Base-by-base conservation (phyloP, 441 rosid species). In the Aquilaria agallochum region DNA sequence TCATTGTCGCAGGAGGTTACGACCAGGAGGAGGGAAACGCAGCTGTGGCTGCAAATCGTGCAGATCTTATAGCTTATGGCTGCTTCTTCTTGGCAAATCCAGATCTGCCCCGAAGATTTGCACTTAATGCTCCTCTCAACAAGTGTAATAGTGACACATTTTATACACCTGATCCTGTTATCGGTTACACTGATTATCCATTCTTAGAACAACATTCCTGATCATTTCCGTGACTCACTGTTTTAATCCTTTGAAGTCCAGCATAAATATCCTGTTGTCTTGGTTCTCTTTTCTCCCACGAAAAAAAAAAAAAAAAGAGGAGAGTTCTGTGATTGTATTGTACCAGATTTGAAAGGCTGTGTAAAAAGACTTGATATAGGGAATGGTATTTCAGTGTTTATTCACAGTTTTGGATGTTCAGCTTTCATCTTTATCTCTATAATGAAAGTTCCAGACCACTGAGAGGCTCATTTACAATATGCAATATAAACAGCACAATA, bases 121-220 rank as follows among this genome's bases (percentile, higher is more conserved):
- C 71, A 66, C 53, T 73, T 8, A 50, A 71, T 71, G 83, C 83
- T 3, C 70, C 74, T 10, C 55, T 78, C 36, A 81, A 75, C 31
- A 62, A 68, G 15, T 78, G 75, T 49, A 58, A 78, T 5, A 53
- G 77, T 14, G 5, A 63, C 10, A 78, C 83, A 11, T 81, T 81
- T 44, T 75, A 73, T 12, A 58, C 10, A 40, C 59, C 75, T 31
- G 83, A 81, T 67, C 83, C 80, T 6, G 80, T 78, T 2, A 60
- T 71, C 3, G 80, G 85, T 52, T 81, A 81, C 57, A 71, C 75
- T 1, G 80, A 81, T 65, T 78, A 81, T 57, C 83, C 86, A 42
- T 76, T 78, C 15, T 20, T 20, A 20, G 27, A 20, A 20, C 20
- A 20, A 20, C 27, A 20, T 20, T 20, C 27, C 27, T 20, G 27